Percentiles rank a stretch among this genome's conserved stretches.
These are phyloP conservation scores for Cordyceps pruinosa DNA, from an alignment of 2,329 filamentous ascomycete species.

Conservation along the genomic window DNA sequence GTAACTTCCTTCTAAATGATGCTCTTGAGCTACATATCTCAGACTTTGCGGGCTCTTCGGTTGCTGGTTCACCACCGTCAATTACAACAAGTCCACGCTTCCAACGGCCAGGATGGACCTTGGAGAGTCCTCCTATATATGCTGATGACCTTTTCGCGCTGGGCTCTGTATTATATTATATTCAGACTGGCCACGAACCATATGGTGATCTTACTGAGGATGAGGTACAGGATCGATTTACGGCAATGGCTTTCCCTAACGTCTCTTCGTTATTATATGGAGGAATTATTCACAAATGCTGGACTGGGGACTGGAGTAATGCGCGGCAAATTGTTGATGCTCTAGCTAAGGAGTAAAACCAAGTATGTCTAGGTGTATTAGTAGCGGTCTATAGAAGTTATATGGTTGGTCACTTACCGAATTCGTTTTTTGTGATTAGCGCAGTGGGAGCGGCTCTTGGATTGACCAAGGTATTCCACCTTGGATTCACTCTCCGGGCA, in stretches of 20 bases:
- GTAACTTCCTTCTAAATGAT: constrained; percentile 32
- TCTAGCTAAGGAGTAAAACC: not conserved
- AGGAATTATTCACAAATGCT: constrained; percentile 1
- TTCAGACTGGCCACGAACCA: not conserved
- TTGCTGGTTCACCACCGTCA: constrained; percentile 20
- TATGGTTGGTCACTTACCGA: not conserved
- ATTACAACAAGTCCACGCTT: constrained; percentile 19
- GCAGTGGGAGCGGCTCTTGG: not conserved
- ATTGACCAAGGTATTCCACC: not conserved
- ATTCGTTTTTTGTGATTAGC: not conserved
- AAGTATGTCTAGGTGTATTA: not conserved
- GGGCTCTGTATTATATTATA: not conserved
- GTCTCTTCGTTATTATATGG: not conserved
- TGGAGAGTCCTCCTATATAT: too few species aligned
- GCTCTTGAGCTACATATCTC: constrained; percentile 29
- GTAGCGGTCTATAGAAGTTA: not conserved
- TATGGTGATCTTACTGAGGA: not conserved
- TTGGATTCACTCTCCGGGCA: not conserved
- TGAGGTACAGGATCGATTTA: not conserved
- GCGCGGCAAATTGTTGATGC: not conserved
- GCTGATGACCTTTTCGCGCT: not conserved
- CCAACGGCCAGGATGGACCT: constrained; percentile 19
- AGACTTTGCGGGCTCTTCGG: constrained; percentile 29
- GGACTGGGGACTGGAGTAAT: constrained; percentile 4
- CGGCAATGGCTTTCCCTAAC: not conserved